Evolutionary conservation across 148 eudicot genomes (phyloP).

Genomic region (Rhododendron simsii): DNA sequence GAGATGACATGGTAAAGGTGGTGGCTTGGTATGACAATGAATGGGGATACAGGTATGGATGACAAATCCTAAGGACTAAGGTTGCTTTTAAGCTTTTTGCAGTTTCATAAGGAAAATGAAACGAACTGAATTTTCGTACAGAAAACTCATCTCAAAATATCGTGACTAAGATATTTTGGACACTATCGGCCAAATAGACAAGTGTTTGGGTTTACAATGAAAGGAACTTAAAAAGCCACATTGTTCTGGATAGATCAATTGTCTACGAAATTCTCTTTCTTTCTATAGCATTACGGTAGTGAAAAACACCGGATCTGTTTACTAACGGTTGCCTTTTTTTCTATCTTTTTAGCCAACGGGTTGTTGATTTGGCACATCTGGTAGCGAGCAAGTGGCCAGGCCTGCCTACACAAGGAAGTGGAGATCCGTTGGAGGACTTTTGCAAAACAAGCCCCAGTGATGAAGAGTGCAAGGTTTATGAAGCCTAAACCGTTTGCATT

Average conservation of each 20-base stretch:
- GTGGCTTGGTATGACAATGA: conserved; percentile 99
- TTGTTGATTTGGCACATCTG: conserved; percentile 93
- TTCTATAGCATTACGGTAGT: neutral
- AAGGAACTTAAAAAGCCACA: neutral
- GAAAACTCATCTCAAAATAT: neutral
- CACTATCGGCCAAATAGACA: neutral
- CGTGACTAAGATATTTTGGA: neutral
- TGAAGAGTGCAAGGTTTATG: conserved; percentile 94
- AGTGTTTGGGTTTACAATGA: neutral
- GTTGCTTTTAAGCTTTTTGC: neutral
- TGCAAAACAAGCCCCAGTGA: conserved; percentile 91
- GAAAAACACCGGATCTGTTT: neutral
- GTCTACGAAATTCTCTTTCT: neutral
- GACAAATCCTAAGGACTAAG: neutral
- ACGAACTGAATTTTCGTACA: neutral
- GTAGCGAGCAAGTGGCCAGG: conserved; percentile 97
- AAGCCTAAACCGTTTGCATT: conserved; percentile 24
- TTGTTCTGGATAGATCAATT: neutral
- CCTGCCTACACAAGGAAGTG: conserved; percentile 43
- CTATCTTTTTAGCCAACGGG: conserved; percentile 66
- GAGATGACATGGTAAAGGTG: conserved; percentile 99
- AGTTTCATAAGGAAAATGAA: neutral
- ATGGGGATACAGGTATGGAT: conserved; percentile 92
- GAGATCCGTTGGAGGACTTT: conserved; percentile 92
- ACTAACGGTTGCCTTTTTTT: neutral